Percentiles rank a stretch among this genome's conserved stretches.
Conservation (phyloP, 2,329 filamentous ascomycete genomes). For the Penicillium sp. region DNA sequence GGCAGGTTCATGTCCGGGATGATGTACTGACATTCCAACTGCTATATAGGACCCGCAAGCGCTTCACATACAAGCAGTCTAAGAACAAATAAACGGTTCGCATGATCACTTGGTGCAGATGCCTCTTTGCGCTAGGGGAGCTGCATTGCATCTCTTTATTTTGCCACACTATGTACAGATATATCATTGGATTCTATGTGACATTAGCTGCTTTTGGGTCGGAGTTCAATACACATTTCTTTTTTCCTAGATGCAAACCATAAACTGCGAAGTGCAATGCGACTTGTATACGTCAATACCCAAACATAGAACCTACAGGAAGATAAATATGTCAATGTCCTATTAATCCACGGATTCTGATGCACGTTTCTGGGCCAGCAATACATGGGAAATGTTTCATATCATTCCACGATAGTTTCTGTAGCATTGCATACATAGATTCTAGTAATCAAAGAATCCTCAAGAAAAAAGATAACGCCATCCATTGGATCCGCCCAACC, state of each 20-base stretch:
- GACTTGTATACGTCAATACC: background rate
- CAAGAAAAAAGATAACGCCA: constrained; percentile 10
- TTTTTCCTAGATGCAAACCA: background rate
- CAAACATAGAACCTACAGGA: background rate
- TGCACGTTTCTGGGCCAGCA: background rate
- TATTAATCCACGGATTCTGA: background rate
- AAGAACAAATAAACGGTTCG: constrained; percentile 54
- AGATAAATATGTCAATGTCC: background rate
- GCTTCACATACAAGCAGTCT: constrained; percentile 59
- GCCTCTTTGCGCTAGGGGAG: background rate
- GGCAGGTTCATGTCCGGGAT: background rate
- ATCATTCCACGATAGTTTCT: background rate
- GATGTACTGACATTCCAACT: background rate
- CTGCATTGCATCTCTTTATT: constrained; percentile 4
- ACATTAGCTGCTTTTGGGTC: constrained; percentile 20
- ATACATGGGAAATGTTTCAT: background rate
- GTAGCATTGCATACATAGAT: background rate
- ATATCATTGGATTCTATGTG: constrained; percentile 15
- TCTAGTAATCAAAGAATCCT: background rate
- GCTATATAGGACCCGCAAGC: constrained; percentile 53
- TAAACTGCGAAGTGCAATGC: background rate
- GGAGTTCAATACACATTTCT: constrained; percentile 17
- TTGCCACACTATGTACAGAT: constrained; percentile 20
- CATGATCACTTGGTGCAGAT: background rate
- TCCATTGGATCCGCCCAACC: constrained; percentile 6